A percentile compares a stretch with the other conserved stretches of the same genome.
Evolutionary conservation across 768 basidiomycete genomes (phyloP).

Genomic region (Mycena olivaceomarginata): DNA sequence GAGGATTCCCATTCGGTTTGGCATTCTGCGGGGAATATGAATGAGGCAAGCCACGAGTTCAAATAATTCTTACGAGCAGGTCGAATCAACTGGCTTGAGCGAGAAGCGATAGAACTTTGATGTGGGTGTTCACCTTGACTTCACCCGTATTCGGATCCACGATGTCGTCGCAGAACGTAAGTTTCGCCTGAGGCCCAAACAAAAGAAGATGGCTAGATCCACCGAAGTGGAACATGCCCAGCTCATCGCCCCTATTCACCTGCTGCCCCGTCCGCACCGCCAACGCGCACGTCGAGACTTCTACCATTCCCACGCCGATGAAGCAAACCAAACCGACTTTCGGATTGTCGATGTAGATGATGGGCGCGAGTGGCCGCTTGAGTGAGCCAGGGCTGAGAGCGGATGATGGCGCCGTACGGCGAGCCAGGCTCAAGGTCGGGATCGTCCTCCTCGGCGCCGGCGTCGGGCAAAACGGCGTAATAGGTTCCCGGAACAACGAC

Average conservation of each 20-base stretch:
- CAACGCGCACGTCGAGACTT: slow-evolving; percentile 1
- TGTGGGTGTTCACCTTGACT: not conserved
- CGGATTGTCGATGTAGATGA: not conserved
- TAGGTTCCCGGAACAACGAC: not conserved
- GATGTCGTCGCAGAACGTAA: not conserved
- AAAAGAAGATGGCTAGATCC: not conserved
- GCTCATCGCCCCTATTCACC: not conserved
- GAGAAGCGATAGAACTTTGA: not conserved
- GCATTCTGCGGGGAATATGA: too few relatives aligned
- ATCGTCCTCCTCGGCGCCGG: not conserved
- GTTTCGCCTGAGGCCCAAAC: not conserved
- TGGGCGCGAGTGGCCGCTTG: not conserved
- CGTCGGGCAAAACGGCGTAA: not conserved
- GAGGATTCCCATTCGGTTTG: too few relatives aligned
- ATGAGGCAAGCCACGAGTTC: too few relatives aligned
- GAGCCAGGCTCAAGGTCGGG: not conserved
- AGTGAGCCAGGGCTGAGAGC: not conserved
- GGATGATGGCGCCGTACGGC: not conserved
- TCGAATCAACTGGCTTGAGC: not conserved
- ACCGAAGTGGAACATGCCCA: slow-evolving; percentile 1
- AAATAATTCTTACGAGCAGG: too few relatives aligned
- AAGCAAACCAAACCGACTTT: not conserved
- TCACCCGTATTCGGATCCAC: not conserved
- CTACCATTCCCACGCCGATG: not conserved
- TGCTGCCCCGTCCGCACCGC: not conserved